Percentiles rank a stretch among this genome's conserved stretches.
These are phyloP conservation scores for Calendula officinalis DNA, from an alignment of 129 eudicot species.

Conservation along the genomic window DNA sequence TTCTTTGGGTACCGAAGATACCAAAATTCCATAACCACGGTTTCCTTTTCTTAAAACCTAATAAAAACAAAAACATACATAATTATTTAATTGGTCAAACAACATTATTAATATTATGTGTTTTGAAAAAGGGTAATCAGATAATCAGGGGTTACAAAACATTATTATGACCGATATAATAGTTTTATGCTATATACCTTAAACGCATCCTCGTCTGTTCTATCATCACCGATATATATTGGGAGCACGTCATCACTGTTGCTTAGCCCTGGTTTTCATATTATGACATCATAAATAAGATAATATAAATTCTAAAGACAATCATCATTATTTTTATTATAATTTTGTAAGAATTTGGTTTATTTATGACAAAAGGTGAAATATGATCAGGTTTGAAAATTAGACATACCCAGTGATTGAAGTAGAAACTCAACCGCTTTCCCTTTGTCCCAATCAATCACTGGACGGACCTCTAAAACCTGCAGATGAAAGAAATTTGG, in stretches of 20 bases:
- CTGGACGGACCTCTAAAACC: constrained; percentile 95
- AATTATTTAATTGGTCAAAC: background rate
- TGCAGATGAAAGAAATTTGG: constrained; percentile 15
- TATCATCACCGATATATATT: constrained; percentile 85
- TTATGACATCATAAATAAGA: background rate
- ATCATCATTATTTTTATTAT: too few species aligned
- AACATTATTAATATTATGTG: background rate
- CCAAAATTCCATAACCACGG: constrained; percentile 60
- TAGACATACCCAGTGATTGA: constrained; percentile 60
- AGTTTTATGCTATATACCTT: constrained; percentile 49
- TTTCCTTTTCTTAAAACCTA: constrained; percentile 59
- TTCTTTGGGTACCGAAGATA: constrained; percentile 59
- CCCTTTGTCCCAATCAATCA: constrained; percentile 89
- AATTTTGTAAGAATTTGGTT: too few species aligned
- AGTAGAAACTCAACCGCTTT: constrained; percentile 88
- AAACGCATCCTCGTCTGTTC: constrained; percentile 91
- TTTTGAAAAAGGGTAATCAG: too few species aligned
- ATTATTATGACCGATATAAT: too few species aligned
- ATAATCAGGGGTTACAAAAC: too few species aligned
- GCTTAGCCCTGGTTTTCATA: constrained; percentile 44
- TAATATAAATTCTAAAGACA: background rate
- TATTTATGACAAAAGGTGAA: too few species aligned
- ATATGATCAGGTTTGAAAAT: too few species aligned
- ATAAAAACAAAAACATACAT: background rate
- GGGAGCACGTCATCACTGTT: constrained; percentile 58